A percentile compares a stretch with the other conserved stretches of the same genome.
These are phyloP conservation scores for Blastobotrys mokoenaii DNA, from an alignment of 805 yeast species.

Conservation along the genomic window DNA sequence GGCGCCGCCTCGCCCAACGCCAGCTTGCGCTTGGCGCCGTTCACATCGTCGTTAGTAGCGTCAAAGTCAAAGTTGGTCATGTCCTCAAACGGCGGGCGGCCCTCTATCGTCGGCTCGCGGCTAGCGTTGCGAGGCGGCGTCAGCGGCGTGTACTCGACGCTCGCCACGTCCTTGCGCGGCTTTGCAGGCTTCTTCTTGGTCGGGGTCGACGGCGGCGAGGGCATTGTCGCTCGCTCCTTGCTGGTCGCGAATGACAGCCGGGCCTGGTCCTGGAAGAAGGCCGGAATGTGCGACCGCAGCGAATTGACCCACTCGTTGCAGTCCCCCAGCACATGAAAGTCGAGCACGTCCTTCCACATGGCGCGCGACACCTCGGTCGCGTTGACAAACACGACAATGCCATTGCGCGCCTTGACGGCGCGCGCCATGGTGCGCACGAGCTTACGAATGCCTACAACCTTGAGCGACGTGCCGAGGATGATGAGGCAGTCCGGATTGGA, in stretches of 20 bases:
- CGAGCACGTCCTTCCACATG: slow-evolving; percentile 64
- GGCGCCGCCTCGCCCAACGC: no score
- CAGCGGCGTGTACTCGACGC: slow-evolving; percentile 8
- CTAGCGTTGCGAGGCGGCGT: no score
- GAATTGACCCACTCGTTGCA: slow-evolving; percentile 69
- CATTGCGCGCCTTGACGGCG: slow-evolving; percentile 69
- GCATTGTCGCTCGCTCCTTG: not conserved
- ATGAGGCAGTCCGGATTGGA: slow-evolving; percentile 65
- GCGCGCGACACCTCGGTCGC: slow-evolving; percentile 48
- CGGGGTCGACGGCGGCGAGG: slow-evolving; percentile 1
- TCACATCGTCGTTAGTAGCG: not conserved
- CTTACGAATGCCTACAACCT: slow-evolving; percentile 81
- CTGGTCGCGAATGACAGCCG: not conserved
- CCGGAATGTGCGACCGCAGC: slow-evolving; percentile 1
- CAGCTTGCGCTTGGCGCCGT: not conserved
- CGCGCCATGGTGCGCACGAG: slow-evolving; percentile 63
- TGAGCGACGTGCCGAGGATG: slow-evolving; percentile 89
- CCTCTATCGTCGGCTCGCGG: not conserved
- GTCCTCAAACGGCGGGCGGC: not conserved
- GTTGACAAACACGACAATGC: slow-evolving; percentile 70
- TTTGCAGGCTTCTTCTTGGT: not conserved
- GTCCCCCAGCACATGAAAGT: slow-evolving; percentile 70
- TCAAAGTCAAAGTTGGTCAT: not conserved
- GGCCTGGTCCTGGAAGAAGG: slow-evolving; percentile 3
- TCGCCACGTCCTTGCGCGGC: slow-evolving; percentile 5